Conservation (phyloP, 257 asterid species). For the Fraxinus americana region DNA sequence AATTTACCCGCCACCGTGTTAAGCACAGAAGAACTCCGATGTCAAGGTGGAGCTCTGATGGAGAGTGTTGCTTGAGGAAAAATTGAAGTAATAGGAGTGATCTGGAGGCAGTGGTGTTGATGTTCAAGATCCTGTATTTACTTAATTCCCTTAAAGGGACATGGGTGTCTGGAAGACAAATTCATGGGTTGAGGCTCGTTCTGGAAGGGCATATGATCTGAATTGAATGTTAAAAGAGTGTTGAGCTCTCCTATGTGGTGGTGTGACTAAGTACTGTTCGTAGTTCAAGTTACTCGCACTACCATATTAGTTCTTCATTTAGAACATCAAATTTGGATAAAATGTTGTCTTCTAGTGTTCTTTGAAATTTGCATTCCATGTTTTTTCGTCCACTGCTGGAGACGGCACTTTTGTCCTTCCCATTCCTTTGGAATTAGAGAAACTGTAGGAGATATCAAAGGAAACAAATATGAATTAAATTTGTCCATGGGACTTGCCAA, state of each 20-base stretch:
- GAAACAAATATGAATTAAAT: no score
- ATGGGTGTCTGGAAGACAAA: neutral
- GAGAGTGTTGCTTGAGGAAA: neutral
- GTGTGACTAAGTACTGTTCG: neutral
- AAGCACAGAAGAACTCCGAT: neutral
- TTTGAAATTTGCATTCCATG: no score
- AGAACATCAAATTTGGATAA: neutral
- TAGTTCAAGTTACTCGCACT: neutral
- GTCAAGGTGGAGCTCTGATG: neutral
- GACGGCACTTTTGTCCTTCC: neutral
- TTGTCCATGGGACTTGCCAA: neutral
- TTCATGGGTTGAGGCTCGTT: neutral
- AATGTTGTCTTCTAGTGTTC: neutral
- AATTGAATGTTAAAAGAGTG: neutral
- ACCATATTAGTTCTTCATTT: neutral
- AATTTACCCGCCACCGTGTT: constrained; percentile 8
- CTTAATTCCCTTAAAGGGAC: neutral
- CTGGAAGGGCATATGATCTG: neutral
- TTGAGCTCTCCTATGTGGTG: neutral
- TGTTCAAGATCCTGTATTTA: neutral
- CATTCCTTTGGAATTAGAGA: neutral
- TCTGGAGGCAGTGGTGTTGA: neutral
- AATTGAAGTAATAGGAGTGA: neutral
- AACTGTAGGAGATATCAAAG: neutral
- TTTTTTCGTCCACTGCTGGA: neutral